Evolutionary conservation across 139 green algal species (phyloP).

Genomic region (Gonium pectorale): DNA sequence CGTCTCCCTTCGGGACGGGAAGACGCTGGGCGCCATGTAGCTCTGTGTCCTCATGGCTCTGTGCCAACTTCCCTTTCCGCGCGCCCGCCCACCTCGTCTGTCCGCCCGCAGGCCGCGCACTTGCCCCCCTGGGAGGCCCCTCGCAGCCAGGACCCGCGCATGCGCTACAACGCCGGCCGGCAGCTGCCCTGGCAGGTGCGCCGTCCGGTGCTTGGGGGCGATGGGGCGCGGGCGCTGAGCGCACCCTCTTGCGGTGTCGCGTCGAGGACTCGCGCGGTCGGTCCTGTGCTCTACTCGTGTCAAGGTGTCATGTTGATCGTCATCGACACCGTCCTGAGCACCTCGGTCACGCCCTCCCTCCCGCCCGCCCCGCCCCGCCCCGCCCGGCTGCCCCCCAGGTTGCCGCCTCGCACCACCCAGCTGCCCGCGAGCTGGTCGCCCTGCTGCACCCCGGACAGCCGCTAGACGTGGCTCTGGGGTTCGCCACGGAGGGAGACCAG

Average conservation of each 20-base stretch:
- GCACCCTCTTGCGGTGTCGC: too few relatives aligned
- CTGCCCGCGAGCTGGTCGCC: not conserved
- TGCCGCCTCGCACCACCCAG: not conserved
- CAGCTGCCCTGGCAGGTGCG: slow-evolving; percentile 36
- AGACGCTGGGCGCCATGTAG: too few relatives aligned
- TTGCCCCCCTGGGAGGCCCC: not conserved
- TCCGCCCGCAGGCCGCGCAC: not conserved
- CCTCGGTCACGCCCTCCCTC: not conserved
- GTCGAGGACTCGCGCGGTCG: too few relatives aligned
- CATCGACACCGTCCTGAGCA: too few relatives aligned
- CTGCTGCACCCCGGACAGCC: slow-evolving; percentile 8
- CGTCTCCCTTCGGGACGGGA: too few relatives aligned
- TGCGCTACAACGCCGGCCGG: not conserved
- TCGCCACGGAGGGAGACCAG: not conserved
- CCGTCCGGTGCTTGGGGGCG: too few relatives aligned
- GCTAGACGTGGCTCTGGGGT: not conserved
- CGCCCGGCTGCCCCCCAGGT: not conserved
- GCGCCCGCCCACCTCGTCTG: not conserved
- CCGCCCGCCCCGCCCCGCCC: not conserved
- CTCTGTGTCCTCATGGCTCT: too few relatives aligned
- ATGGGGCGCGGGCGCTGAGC: too few relatives aligned
- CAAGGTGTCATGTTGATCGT: too few relatives aligned
- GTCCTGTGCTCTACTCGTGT: too few relatives aligned
- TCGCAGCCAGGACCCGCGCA: not conserved
- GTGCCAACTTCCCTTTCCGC: too few relatives aligned